These are phyloP conservation scores for Yamadazyma spencermartinsiae DNA, from an alignment of 1,139 yeast genomes.

Conservation along the genomic window DNA sequence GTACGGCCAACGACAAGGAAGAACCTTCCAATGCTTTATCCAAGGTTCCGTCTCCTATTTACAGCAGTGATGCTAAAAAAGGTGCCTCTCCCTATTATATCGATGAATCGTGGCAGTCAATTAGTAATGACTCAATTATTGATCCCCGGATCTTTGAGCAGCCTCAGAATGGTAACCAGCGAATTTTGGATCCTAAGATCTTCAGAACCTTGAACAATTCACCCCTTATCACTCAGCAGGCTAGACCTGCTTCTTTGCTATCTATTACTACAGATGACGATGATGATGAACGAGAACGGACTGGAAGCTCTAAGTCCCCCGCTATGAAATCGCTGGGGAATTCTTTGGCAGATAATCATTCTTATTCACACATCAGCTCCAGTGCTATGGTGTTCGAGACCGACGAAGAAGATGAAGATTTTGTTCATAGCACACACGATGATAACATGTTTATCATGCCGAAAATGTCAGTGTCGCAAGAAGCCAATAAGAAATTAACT, in stretches of 20 bases:
- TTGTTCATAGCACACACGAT: constrained; percentile 8
- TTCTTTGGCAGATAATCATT: not conserved
- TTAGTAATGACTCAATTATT: constrained; percentile 14
- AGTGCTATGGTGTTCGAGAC: constrained; percentile 43
- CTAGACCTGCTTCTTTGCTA: constrained; percentile 23
- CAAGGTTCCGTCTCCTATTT: constrained; percentile 11
- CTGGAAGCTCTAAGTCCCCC: constrained; percentile 15
- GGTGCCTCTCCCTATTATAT: constrained; percentile 2
- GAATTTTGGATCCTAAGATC: constrained; percentile 3
- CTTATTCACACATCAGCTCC: constrained; percentile 4
- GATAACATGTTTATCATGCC: constrained; percentile 42
- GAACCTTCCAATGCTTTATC: constrained; percentile 6
- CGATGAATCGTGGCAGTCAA: constrained; percentile 25
- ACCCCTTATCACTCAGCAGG: constrained; percentile 10
- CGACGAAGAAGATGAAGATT: constrained; percentile 39
- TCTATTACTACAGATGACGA: constrained; percentile 24
- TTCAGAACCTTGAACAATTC: constrained; percentile 17
- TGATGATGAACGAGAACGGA: constrained; percentile 21
- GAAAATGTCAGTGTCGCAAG: constrained; percentile 13
- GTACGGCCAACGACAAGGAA: not conserved
- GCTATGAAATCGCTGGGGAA: too few species aligned
- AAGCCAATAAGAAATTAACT: constrained; percentile 4
- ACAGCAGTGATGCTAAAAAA: not conserved
- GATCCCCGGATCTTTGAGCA: constrained; percentile 4
- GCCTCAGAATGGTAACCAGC: constrained; percentile 1